Percentiles rank a stretch among this genome's conserved stretches.
Conservation (phyloP, 225 moss, liverwort and hornwort species). For the Thuidium tamariscinum region DNA sequence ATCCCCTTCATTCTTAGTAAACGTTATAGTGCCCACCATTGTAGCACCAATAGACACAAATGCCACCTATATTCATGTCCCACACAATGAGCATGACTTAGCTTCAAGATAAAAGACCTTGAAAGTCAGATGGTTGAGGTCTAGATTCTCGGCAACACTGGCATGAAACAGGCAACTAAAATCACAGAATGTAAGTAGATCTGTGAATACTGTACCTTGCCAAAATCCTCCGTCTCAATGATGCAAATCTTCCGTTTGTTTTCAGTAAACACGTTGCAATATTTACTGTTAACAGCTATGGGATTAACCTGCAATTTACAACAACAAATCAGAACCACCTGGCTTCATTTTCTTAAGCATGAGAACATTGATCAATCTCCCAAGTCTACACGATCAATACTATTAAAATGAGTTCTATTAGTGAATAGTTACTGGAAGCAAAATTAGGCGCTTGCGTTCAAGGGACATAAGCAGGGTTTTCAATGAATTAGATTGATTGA, state of each 20-base stretch:
- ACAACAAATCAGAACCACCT: not conserved
- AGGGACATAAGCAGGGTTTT: not conserved
- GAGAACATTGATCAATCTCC: not conserved
- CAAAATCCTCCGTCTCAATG: slow-evolving; percentile 62
- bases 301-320: slow-evolving; percentile 76
- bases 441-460: not conserved
- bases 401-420: not conserved
- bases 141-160: not conserved
- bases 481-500: not conserved
- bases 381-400: not conserved
- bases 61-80: slow-evolving; percentile 50
- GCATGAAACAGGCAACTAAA: not conserved
- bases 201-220: slow-evolving; percentile 46
- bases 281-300: slow-evolving; percentile 95
- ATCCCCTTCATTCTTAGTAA: slow-evolving; percentile 65
- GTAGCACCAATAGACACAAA: slow-evolving; percentile 94
- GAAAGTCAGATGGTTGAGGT: not conserved
- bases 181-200: not conserved
- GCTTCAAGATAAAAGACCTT: not conserved
- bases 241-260: slow-evolving; percentile 78
- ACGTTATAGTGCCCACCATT: slow-evolving; percentile 86
- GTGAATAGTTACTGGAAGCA: not conserved
- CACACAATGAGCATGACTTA: not conserved
- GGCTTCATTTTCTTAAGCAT: not conserved
- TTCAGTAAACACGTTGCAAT: slow-evolving; percentile 97